Base-by-base conservation (phyloP, 768 basidiomycete genomes). In the Austroboletus eburneus region DNA sequence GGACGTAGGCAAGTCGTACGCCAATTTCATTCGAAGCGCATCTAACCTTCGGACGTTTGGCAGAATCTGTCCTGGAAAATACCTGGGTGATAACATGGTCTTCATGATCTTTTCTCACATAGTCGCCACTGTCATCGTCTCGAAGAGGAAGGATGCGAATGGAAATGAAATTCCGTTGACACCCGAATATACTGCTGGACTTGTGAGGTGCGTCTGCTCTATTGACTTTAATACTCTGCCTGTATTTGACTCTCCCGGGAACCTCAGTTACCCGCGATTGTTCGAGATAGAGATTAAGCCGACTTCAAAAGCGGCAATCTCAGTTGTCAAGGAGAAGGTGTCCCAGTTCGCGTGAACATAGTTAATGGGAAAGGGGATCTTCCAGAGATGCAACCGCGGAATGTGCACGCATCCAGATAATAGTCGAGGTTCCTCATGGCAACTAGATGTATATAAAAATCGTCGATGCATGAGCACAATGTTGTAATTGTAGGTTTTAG, bases 251-350 rank as follows among this genome's bases (percentile, higher is more conserved):
- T n/a, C n/a, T n/a, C n/a, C n/a, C n/a, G n/a, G n/a, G 12, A 20
- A 20, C 32, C 36, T 14, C 14, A 16, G 50, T 14, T 57, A 20
- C 21, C 55, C 55, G 10, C 25, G 34, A 22, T 21, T 16, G 14
- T 56, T 56, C 17, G 42, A 51, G 1, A 45, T 56, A 7, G 46
- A 45, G 24, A 43, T 56, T 25, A 40, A 41, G 33, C 55, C 55
- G 10, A 9, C 33, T 8, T 57, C 55, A 13, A 42, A 53, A 17
- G 30, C 32, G 18, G 41, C 38, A 23, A 40, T 57, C n/a, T 37
- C 44, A 6, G 21, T 16, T 5, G 46, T 57, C 39, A 49, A 57
- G 43, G 33, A 34, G 18, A 46, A 20, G 34, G 22, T 39, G 6
- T 42, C 30, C 20, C 42, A 49, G 25, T 23, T 32, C 12, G 9